A percentile compares a stretch with the other conserved stretches of the same genome.
These are phyloP conservation scores for Meira nashicola DNA, from an alignment of 1,284 basidiomycete species.

Conservation along the genomic window DNA sequence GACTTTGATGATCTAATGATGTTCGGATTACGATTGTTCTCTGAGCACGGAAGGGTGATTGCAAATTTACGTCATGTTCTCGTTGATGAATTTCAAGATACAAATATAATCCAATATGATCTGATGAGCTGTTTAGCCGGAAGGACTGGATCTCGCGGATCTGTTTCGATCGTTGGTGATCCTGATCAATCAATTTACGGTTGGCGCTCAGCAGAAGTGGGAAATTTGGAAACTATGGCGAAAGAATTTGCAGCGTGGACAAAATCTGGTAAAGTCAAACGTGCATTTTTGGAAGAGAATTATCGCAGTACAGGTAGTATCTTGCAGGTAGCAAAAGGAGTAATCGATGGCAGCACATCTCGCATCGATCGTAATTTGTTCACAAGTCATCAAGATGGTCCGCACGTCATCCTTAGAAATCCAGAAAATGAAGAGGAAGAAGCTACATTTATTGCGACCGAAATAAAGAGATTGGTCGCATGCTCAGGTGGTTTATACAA, in stretches of 20 bases:
- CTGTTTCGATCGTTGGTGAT: constrained; percentile 79
- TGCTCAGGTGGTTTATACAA: constrained; percentile 68
- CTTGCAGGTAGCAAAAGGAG: constrained; percentile 68
- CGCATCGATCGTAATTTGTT: constrained; percentile 71
- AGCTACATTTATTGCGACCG: constrained; percentile 61
- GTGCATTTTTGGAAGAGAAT: constrained; percentile 78
- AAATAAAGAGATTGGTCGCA: constrained; percentile 73
- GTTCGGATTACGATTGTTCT: constrained; percentile 65
- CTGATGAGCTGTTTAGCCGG: constrained; percentile 69
- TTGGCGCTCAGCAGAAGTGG: constrained; percentile 69
- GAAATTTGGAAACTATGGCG: constrained; percentile 43
- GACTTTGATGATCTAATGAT: constrained; percentile 87
- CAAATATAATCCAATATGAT: constrained; percentile 77
- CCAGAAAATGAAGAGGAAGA: constrained; percentile 30
- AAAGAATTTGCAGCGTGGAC: constrained; percentile 24
- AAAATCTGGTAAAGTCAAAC: constrained; percentile 45
- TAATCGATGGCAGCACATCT: constrained; percentile 70
- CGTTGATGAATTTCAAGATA: constrained; percentile 90
- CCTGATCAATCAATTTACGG: constrained; percentile 59
- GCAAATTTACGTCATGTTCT: constrained; percentile 66
- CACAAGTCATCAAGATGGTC: constrained; percentile 65
- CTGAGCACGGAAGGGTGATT: constrained; percentile 59
- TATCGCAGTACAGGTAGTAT: constrained; percentile 81
- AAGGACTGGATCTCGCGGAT: constrained; percentile 17
- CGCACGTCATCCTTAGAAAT: constrained; percentile 55